Conservation (phyloP, 495 filamentous ascomycete species). For the Chaetomidium leptoderma region DNA sequence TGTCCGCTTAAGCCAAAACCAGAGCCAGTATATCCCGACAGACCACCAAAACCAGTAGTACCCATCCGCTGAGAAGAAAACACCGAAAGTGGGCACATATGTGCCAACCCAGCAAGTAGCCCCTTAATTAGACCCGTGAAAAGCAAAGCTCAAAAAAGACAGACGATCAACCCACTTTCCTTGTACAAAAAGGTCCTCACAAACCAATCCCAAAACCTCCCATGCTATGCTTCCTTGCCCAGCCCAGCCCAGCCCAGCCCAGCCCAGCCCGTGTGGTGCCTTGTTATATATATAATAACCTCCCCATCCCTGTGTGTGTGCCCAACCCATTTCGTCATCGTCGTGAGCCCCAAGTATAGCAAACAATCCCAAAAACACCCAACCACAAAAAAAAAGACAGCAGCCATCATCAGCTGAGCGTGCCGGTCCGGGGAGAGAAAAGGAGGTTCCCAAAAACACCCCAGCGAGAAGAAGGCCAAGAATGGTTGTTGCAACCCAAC, state of each 20-base stretch:
- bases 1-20: neutral
- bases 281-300: neutral
- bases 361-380: neutral
- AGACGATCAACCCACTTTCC: neutral
- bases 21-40: neutral
- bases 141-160: neutral
- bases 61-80: neutral
- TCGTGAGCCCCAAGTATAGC: neutral
- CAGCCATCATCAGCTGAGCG: neutral
- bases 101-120: neutral
- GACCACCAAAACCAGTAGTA: neutral
- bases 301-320: neutral
- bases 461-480: too few relatives aligned
- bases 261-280: neutral
- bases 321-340: slow-evolving; percentile 5
- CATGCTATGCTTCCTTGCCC: slow-evolving; percentile 3
- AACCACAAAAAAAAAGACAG: neutral
- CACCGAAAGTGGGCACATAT: neutral
- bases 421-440: neutral
- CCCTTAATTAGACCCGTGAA: neutral
- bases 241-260: neutral
- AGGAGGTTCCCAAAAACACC: too few relatives aligned
- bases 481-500: too few relatives aligned
- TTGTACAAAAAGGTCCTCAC: neutral
- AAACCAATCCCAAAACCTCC: neutral